A percentile compares a stretch with the other conserved stretches of the same genome.
Conservation (phyloP, 352 stramenopile genomes). For the Pythium dissimile region DNA sequence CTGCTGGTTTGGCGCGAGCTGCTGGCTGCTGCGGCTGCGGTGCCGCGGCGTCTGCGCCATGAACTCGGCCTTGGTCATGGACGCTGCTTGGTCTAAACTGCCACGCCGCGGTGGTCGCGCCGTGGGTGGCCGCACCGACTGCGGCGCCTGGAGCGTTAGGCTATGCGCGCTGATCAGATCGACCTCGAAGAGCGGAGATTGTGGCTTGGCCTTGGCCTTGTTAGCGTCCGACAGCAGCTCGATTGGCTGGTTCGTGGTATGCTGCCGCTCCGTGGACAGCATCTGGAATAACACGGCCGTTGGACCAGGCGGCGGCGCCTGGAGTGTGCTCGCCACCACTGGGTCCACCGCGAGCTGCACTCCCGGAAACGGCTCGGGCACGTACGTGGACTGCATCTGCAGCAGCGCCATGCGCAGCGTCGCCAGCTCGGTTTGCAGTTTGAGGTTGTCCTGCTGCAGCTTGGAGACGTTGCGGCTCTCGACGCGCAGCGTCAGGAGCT, state of each 20-base stretch:
- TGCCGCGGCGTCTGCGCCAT: constrained; percentile 1
- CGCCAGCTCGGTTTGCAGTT: constrained; percentile 61
- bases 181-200: not conserved
- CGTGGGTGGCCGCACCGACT: constrained; percentile 4
- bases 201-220: too few species aligned
- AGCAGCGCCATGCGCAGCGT: constrained; percentile 55
- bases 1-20: constrained; percentile 12
- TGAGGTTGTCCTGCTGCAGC: constrained; percentile 71
- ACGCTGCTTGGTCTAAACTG: constrained; percentile 1
- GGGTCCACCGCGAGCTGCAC: constrained; percentile 4
- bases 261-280: not conserved
- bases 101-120: not conserved
- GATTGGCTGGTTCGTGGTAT: not conserved
- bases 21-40: constrained; percentile 12
- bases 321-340: not conserved
- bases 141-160: constrained; percentile 7
- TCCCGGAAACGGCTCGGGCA: not conserved
- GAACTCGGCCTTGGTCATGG: constrained; percentile 19
- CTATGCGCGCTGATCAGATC: constrained; percentile 9
- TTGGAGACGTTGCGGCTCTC: constrained; percentile 75
- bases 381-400: constrained; percentile 28
- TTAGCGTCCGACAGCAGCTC: too few species aligned
- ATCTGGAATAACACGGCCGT: not conserved
- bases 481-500: constrained; percentile 41
- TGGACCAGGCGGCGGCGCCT: not conserved